phyloP scores from a whole-genome alignment of 352 stramenopile species.

The Phytophthora cryptogea region DNA sequence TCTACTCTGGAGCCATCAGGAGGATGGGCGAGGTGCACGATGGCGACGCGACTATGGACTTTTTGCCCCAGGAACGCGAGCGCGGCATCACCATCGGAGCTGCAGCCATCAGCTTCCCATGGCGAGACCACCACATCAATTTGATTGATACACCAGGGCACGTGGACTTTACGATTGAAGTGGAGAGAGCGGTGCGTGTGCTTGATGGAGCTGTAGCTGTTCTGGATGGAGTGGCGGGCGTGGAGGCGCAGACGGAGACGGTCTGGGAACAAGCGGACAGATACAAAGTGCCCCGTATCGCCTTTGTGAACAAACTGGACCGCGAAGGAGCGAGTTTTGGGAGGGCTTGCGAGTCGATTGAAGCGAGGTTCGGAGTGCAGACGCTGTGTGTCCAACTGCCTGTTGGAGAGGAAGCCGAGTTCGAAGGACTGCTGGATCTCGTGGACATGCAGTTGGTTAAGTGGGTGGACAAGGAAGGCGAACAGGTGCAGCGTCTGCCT shows the following conservation, averaged over 20 bases:
- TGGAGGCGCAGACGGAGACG: slow-evolving; percentile 92
- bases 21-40: slow-evolving; percentile 81
- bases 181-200: slow-evolving; percentile 97
- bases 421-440: slow-evolving; percentile 71
- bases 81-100: slow-evolving; percentile 98
- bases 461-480: slow-evolving; percentile 65
- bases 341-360: slow-evolving; percentile 80
- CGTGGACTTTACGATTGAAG: slow-evolving; percentile 99
- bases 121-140: slow-evolving; percentile 95
- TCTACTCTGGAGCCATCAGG: slow-evolving; percentile 91
- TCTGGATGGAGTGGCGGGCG: slow-evolving; percentile 96
- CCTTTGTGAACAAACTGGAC: slow-evolving; percentile 98
- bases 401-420: slow-evolving; percentile 62
- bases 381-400: slow-evolving; percentile 72
- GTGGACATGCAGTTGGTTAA: slow-evolving; percentile 72
- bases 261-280: slow-evolving; percentile 84
- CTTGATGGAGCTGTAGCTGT: slow-evolving; percentile 97
- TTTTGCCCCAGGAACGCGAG: slow-evolving; percentile 94
- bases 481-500: slow-evolving; percentile 55
- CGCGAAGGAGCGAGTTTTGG: slow-evolving; percentile 94
- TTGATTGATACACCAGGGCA: slow-evolving; percentile 98
- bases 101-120: slow-evolving; percentile 95
- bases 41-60: slow-evolving; percentile 83
- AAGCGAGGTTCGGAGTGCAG: slow-evolving; percentile 60
- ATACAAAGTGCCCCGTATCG: slow-evolving; percentile 91